Base-by-base conservation (phyloP, 2,329 filamentous ascomycete species). In the Pseudocercospora fuligena region DNA sequence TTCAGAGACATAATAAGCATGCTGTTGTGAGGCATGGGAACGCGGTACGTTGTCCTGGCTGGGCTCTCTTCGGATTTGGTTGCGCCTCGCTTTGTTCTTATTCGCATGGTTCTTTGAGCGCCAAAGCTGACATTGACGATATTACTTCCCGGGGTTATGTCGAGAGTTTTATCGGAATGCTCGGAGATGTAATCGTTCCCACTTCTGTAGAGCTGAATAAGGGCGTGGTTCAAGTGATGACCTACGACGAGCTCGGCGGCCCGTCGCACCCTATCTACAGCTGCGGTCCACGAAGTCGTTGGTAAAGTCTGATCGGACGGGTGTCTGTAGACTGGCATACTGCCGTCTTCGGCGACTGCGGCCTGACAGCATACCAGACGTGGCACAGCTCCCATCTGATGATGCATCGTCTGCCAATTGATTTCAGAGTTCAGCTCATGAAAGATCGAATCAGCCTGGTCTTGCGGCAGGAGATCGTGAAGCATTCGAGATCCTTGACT, bases 81-180 rank as follows among this genome's bases (percentile, higher is more conserved):
- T 8, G 67, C 65, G 8, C 71, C 77, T 68, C 91, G 90, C 81
- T 97, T 97, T 11, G 91, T 94, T 60, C 95, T 89, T 40, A 99
- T 87, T 0, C 92, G 86, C 94, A 98, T 97, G 2, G 89, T 94
- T 61, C 95, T 86, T 80, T 96, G 90, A 0, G 94, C 94, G 1
- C 95, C 95, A n/a, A 98, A 86, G 71, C 93, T 97, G 59, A 97
- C 88, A 75, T 98, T 99, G 70, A 94, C 93, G 71, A 99, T 97
- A 66, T 86, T 94, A 25, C 92, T 95, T 4, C 85, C 89, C 27
- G 86, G 88, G 12, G 88, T 89, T 64, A 99, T 95, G 77, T 99
- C 95, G 25, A 99, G 83, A 0, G 94, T 97, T 81, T 99, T 99
- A 78, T 99, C 95, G 46, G 93, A 96, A 76, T 99, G 95, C 77